Conservation (phyloP, 768 basidiomycete genomes). For the Rhodocollybia butyracea region DNA sequence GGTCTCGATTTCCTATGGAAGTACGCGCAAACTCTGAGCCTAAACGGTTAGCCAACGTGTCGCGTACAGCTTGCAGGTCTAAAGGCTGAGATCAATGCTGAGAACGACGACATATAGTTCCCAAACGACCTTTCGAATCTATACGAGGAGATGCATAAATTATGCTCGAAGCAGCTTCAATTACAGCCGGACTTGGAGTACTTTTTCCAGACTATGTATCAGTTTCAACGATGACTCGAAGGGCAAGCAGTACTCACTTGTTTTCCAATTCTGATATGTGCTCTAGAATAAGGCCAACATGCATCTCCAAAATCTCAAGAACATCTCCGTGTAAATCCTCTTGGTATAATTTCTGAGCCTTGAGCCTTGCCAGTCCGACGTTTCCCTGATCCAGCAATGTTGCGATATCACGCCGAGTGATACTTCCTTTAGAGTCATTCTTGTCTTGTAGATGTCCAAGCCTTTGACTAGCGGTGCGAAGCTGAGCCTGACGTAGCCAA, state of each 20-base stretch:
- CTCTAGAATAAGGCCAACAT: constrained; percentile 59
- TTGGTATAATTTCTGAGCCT: constrained; percentile 62
- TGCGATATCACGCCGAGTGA: constrained; percentile 66
- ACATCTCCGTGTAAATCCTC: constrained; percentile 62
- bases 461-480: constrained; percentile 60
- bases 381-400: constrained; percentile 61
- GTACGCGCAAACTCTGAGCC: constrained; percentile 55
- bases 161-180: constrained; percentile 70
- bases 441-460: constrained; percentile 70
- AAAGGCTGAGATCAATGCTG: constrained; percentile 8
- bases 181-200: constrained; percentile 44
- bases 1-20: constrained; percentile 47
- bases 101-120: background rate
- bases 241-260: constrained; percentile 29
- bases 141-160: constrained; percentile 57
- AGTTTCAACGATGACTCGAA: constrained; percentile 3
- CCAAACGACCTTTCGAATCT: constrained; percentile 52
- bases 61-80: constrained; percentile 60
- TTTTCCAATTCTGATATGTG: constrained; percentile 56
- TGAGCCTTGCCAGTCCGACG: constrained; percentile 62
- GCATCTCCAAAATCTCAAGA: constrained; percentile 64
- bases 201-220: constrained; percentile 16
- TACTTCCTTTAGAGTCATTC: constrained; percentile 60
- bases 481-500: constrained; percentile 44
- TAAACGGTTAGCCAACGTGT: constrained; percentile 51